phyloP scores from a whole-genome alignment of 257 asterid genomes.

The Oldenlandia corymbosa region DNA sequence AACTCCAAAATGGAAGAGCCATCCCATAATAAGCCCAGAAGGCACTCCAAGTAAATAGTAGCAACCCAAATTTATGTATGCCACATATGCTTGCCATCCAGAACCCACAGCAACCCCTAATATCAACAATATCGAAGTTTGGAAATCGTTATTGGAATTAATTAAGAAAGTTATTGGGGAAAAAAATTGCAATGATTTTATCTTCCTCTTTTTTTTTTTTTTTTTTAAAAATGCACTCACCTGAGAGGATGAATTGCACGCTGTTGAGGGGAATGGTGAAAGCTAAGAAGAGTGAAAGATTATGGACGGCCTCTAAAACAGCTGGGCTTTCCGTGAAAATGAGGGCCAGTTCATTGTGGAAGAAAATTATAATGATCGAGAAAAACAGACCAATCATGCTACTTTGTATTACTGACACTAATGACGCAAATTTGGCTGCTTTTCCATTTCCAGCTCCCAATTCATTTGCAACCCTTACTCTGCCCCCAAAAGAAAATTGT shows the following conservation, averaged over 20 bases:
- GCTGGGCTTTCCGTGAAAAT: conserved; percentile 40
- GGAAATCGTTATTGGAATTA: conserved; percentile 14
- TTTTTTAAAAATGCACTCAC: conserved; percentile 12
- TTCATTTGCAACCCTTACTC: conserved; percentile 82
- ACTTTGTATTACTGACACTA: conserved; percentile 36
- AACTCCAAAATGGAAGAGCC: conserved; percentile 41
- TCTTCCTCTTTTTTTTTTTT: too few relatives aligned
- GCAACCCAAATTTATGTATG: conserved; percentile 43
- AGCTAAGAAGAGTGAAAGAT: conserved; percentile 43
- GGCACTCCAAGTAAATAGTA: conserved; percentile 51
- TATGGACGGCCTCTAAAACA: conserved; percentile 41
- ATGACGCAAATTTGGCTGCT: conserved; percentile 47
- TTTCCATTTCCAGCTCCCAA: conserved; percentile 61
- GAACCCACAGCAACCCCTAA: conserved; percentile 64
- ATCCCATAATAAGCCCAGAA: conserved; percentile 36
- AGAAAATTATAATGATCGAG: conserved; percentile 31
- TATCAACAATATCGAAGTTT: too few relatives aligned
- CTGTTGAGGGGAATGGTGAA: conserved; percentile 53
- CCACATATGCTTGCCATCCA: conserved; percentile 57
- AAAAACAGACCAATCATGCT: conserved; percentile 44
- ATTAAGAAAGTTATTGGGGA: too few relatives aligned
- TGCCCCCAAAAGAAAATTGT: conserved; percentile 10
- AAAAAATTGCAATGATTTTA: too few relatives aligned
- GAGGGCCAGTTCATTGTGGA: conserved; percentile 36
- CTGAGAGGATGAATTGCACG: conserved; percentile 55